Base-by-base conservation (phyloP, 108 stramenopile species). In the Thalassiosira profunda region DNA sequence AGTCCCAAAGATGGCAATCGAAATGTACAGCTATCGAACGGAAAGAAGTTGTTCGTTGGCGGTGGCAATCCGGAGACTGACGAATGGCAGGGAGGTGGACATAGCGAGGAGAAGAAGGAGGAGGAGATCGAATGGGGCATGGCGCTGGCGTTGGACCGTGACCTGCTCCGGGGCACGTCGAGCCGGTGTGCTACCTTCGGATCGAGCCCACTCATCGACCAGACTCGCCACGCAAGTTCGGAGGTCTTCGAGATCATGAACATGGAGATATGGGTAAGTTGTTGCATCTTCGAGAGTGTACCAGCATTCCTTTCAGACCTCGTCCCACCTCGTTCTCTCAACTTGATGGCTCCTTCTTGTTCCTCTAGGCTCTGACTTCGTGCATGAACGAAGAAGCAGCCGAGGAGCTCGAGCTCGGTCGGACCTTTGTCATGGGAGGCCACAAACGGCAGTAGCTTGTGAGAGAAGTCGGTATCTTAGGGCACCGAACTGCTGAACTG, bases 361-460 rank as follows among this genome's bases (percentile, higher is more conserved):
- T 40, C 38, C 9, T 88, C 14, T 87, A 88, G 91, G 75, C 91
- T 18, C 55, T 85, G 23, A 93, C 91, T 55, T 86, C 91, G 7
- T 88, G 85, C 58, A 62, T 54, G 49, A 86, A 67, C 3, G 82
- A 74, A 36, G 76, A 77, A 44, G 84, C 83, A 15, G 91, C 91
- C 18, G 85, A 93, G 56, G 74, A 82, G 15, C 61, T 93, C 41
- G 86, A 89, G 38, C 29, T 67, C 7, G 67, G 67, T 21, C n/a
- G 67, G 25, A 56, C 67, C 2, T 67, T 67, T 57, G 55, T 67
- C 12, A 67, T 45, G 53, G n/a, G n/a, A n/a, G n/a, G n/a, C n/a
- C n/a, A n/a, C n/a, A n/a, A n/a, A n/a, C n/a, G n/a, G n/a, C n/a
- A n/a, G n/a, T n/a, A n/a, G n/a, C n/a, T n/a, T n/a, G n/a, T n/a